Conservation (phyloP, 805 yeast genomes). For the Millerozyma acaciae region DNA sequence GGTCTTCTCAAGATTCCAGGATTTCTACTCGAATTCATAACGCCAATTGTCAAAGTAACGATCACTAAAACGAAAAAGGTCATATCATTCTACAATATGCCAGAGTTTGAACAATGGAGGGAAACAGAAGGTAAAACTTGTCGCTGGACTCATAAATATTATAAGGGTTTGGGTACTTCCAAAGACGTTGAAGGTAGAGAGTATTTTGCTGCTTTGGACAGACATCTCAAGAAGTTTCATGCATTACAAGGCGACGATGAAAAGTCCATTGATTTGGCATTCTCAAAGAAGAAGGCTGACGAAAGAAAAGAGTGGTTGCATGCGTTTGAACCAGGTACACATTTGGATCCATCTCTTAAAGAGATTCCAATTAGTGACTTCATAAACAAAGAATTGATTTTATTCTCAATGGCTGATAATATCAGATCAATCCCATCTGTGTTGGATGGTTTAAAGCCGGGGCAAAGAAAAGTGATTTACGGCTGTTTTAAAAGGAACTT, state of each 20-base stretch:
- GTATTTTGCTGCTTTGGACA: conserved; percentile 80
- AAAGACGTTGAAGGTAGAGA: conserved; percentile 77
- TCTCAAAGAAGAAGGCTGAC: conserved; percentile 92
- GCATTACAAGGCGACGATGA: conserved; percentile 76
- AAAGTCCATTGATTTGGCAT: conserved; percentile 81
- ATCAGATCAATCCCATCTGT: conserved; percentile 92
- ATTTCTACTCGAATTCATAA: conserved; percentile 86
- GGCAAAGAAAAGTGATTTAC: conserved; percentile 88
- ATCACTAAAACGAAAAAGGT: conserved; percentile 50
- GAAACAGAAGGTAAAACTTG: conserved; percentile 69
- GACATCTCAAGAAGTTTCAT: conserved; percentile 82
- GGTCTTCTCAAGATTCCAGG: conserved; percentile 90
- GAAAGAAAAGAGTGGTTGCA: conserved; percentile 97
- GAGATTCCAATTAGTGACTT: conserved; percentile 90
- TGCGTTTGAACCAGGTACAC: conserved; percentile 87
- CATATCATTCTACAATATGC: conserved; percentile 87
- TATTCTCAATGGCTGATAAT: conserved; percentile 96
- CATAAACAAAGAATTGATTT: conserved; percentile 89
- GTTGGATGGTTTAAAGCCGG: conserved; percentile 94
- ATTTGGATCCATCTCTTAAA: conserved; percentile 69
- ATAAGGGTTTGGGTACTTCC: conserved; percentile 98
- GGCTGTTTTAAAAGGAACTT: conserved; percentile 84
- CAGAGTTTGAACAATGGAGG: conserved; percentile 93
- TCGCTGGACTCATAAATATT: conserved; percentile 91
- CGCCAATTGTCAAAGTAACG: conserved; percentile 92